Percentiles rank a stretch among this genome's conserved stretches.
Evolutionary conservation across 78 protist species (phyloP).

Genomic region (Guillardia theta): DNA sequence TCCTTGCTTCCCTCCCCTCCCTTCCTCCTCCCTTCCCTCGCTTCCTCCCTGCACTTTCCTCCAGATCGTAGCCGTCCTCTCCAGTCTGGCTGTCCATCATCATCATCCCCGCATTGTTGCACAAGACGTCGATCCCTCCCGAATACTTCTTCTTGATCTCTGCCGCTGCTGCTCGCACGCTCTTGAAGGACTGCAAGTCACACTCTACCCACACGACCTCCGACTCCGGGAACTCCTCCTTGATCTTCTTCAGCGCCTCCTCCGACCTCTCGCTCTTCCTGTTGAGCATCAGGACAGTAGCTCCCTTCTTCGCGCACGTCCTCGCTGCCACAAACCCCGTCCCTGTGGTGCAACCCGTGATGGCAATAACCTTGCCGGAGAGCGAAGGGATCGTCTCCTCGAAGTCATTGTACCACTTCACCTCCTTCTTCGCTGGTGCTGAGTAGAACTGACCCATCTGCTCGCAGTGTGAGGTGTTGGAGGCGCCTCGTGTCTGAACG

Average conservation of each 20-base stretch:
- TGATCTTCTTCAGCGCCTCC: neutral
- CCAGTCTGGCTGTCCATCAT: neutral
- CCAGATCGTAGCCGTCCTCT: conserved; percentile 12
- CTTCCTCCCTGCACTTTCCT: no score
- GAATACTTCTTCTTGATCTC: neutral
- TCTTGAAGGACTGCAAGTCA: neutral
- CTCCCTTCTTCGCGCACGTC: neutral
- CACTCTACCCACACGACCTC: neutral
- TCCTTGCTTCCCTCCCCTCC: no score
- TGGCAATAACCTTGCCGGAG: neutral
- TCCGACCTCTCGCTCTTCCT: neutral
- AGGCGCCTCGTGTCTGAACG: no score
- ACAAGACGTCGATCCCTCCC: conserved; percentile 35
- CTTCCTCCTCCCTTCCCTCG: no score
- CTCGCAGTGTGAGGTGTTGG: no score
- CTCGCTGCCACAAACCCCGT: conserved; percentile 8
- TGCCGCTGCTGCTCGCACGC: conserved; percentile 38
- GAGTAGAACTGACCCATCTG: no score
- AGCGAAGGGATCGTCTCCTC: neutral
- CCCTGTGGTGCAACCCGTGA: conserved; percentile 55
- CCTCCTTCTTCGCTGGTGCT: no score
- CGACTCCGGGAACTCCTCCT: neutral
- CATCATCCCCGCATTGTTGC: conserved; percentile 64
- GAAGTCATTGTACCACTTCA: neutral
- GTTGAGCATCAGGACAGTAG: conserved; percentile 36